Evolutionary conservation across 1,284 basidiomycete species (phyloP).

Genomic region (Austropuccinia psidii): DNA sequence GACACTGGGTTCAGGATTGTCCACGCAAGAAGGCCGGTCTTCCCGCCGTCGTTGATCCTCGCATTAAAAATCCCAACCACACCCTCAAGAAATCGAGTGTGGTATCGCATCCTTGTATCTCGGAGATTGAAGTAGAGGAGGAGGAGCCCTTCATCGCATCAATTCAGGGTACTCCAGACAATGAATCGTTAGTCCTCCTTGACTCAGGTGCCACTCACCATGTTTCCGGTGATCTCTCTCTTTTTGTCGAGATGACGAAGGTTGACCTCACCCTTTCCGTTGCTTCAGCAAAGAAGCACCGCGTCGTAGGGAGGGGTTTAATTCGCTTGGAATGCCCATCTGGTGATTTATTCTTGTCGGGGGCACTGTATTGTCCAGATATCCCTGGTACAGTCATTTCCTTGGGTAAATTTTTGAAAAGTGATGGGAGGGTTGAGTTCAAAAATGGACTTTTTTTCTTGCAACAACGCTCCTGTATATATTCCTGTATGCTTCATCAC

Average conservation of each 20-base stretch:
- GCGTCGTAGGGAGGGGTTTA: not conserved
- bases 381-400: not conserved
- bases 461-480: too few relatives aligned
- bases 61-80: not conserved
- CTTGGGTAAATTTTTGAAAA: not conserved
- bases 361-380: not conserved
- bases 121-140: not conserved
- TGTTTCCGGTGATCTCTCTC: not conserved
- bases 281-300: not conserved
- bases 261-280: not conserved
- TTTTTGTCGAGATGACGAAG: not conserved
- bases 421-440: not conserved
- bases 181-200: not conserved
- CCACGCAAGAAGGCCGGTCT: not conserved
- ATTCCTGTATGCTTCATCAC: too few relatives aligned
- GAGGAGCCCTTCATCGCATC: too few relatives aligned
- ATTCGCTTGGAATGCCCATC: not conserved
- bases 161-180: not conserved
- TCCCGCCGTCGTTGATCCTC: not conserved
- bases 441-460: not conserved
- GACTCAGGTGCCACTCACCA: not conserved
- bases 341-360: not conserved
- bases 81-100: not conserved
- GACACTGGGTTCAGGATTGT: not conserved
- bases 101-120: not conserved